Evolutionary conservation across 1,139 yeast genomes (phyloP), one percentile per base, ranked within the genome.

Genomic region (Petasospora rhodanensis): DNA sequence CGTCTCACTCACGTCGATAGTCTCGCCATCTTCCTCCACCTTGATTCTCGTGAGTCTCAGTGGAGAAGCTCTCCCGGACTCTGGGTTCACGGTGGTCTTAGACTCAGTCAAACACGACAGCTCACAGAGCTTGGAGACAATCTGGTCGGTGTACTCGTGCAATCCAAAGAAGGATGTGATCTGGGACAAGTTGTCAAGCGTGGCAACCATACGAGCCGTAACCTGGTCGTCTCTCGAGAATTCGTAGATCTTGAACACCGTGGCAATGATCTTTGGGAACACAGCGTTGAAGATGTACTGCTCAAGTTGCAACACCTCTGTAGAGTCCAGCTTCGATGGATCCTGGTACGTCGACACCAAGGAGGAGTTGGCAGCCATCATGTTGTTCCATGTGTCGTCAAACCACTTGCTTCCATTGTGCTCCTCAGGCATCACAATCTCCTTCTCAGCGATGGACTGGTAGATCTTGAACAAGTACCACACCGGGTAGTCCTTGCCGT

Each of bases 401-500:
- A 89, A 91, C 78, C 95, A 82, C 52, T 83, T 87, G 3, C 83
- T 73, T 20, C 78, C 80, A 52, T 81, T 87, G 51, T 89, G 97
- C 54, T 93, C 99, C 50, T 91, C 98, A 0, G 98, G 97, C 89
- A 93, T 85, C 35, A 93, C 86, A 43, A 91, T 91, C 58, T 93
- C 99, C 33, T 84, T 74, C 35, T 81, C 86, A 44, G 76, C 73
- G 38, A 93, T 89, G 1, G 95, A 82, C 24, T 70, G 64, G 56
- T 83, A 93, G 24, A 91, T 86, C 45, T 75, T 83, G 37, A 80
- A 76, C 44, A 91, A 65, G 49, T 85, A 87, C 91, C 93, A 83
- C 28, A 70, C 74, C 2, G 95, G 95, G 61, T 84, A 89, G 57
- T 89, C 91, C 26, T 73, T 71, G 16, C 63, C 64, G 47, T 80